Base-by-base conservation (phyloP, 164 flowering plant genomes). In the Liquidambar formosana region DNA sequence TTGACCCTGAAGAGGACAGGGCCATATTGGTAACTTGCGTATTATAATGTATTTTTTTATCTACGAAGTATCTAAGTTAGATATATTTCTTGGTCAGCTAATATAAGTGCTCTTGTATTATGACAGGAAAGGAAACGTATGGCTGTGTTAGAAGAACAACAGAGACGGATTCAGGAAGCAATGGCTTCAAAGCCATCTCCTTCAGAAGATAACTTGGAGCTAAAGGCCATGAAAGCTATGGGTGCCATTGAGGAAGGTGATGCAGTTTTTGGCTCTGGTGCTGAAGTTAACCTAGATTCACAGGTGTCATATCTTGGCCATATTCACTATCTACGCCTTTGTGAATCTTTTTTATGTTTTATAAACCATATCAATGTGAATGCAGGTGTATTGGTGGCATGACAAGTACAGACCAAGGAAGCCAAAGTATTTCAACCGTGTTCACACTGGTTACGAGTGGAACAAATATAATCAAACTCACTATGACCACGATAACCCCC, bases 361-460 rank as follows among this genome's bases (percentile, higher is more conserved):
- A 43, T 23, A 13, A 28, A 59, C 41, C 28, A 66, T 26, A 43
- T 26, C 25, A 4, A 65, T 57, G 51, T 63, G 57, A 58, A 68
- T 83, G 66, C 85, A 94, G 99, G 97, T 93, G 11, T 96, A 93
- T 71, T 96, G 99, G 99, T 96, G 99, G 99, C 99, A 96, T 79
- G 99, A 93, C 78, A 96, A 96, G 66, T 96, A 93, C 71, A 87
- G 98, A 0, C 99, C 99, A 12, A 85, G 99, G 72, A 96, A 96
- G 73, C 99, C 99, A 0, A 96, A 96, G 76, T 96, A 96, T 68
- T 96, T 96, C 84, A 96, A 96, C 67, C 95, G 99, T 28, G 99
- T 96, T 38, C 99, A 96, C 73, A 96, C 98, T 33, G 99, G 99
- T 12, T 96, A 96, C 47, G 99, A 96, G 68, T 96, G 99, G 99